Base-by-base conservation (phyloP, 805 yeast species). In the Saccharomycopsis sp. region DNA sequence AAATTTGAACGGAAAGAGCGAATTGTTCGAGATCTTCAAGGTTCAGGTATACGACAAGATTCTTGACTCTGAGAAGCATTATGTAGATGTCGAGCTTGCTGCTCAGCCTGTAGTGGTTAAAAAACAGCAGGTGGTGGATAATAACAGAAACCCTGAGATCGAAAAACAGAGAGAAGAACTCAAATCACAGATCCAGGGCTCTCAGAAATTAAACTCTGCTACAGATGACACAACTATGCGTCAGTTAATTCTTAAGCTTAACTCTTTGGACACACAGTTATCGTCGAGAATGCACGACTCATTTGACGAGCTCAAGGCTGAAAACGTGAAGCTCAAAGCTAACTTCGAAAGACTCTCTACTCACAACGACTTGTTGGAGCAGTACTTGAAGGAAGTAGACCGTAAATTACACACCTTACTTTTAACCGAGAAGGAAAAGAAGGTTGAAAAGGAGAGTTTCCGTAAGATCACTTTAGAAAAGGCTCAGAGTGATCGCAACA, bases 21-120 rank as follows among this genome's bases (percentile, higher is more conserved):
- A 87, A 67, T 78, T 78, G 25, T 85, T 82, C 70, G 96, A 88
- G 70, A 67, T 88, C 3, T 73, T 87, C 63, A 78, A 79, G 66
- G 69, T 87, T 64, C 78, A 81, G 49, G 76, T 81, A 1, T 87
- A 79, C 72, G 76, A 78, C 54, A 74, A 23, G 17, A 53, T 76
- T 41, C 75, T 86, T 23, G 73, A 81, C 2, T 75, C 75, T 56
- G 86, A 82, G 64, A 80, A 86, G 2, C 69, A 76, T 52, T 84
- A 82, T 57, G 85, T 83, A 61, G 84, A 83, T 64, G 84, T 81
- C 1, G 73, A 70, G 23, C 62, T 73, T 15, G 77, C 77, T 65
- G 68, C 67, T 1, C 79, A 77, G 62, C 79, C 83, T 34, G 77
- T 75, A 57, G 73, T 80, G 14, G 67, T 76, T 19, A 72, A 77